Conservation (phyloP, 208 protist species). For the Acanthamoeba triangularis region DNA sequence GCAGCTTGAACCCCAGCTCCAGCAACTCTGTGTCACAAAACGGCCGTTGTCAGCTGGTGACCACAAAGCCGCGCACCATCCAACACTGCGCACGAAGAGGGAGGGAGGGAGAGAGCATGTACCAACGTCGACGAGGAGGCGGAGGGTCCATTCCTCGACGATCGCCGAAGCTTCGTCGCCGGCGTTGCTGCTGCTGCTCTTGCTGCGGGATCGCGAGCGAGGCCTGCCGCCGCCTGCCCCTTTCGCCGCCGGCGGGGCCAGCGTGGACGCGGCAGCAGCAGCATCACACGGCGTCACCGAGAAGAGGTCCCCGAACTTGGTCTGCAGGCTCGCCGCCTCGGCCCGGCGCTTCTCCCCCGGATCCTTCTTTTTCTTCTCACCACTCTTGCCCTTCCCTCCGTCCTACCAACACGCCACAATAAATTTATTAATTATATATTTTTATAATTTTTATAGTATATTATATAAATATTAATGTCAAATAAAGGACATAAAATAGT, state of each 20-base stretch:
- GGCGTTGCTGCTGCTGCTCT: not conserved
- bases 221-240: not conserved
- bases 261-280: not conserved
- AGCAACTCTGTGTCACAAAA: not conserved
- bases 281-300: not conserved
- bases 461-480: not conserved
- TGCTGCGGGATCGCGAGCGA: not conserved
- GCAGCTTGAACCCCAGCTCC: not conserved
- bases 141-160: not conserved
- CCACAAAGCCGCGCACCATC: not conserved
- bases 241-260: not conserved
- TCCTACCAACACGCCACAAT: not conserved
- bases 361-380: not conserved
- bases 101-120: not conserved
- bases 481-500: not conserved
- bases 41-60: not conserved
- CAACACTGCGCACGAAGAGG: not conserved
- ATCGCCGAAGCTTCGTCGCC: not conserved
- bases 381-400: not conserved
- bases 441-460: not conserved
- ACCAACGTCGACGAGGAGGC: not conserved
- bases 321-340: not conserved
- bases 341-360: not conserved
- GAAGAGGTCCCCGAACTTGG: constrained; percentile 31
- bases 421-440: not conserved